Percentiles rank a stretch among this genome's conserved stretches.
Evolutionary conservation across 208 protist genomes (phyloP).

Genomic region (Hexamita inflata): DNA sequence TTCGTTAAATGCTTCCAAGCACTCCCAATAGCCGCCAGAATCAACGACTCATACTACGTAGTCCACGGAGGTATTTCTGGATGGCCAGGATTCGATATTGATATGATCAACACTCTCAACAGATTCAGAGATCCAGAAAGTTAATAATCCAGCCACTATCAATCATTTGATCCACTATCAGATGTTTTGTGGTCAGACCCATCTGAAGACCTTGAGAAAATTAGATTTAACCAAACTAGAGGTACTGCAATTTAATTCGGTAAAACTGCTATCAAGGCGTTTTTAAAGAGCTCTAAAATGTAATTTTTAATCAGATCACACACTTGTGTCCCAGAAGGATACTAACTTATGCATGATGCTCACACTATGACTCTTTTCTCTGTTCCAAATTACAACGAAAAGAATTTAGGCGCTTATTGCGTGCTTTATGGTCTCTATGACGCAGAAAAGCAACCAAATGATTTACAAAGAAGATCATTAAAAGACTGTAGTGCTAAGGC

Average conservation of each 20-base stretch:
- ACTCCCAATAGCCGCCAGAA: background rate
- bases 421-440: slow-evolving; percentile 24
- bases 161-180: slow-evolving; percentile 8
- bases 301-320: slow-evolving; percentile 26
- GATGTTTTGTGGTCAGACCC: slow-evolving; percentile 29
- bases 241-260: slow-evolving; percentile 12
- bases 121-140: slow-evolving; percentile 25
- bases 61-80: slow-evolving; percentile 10
- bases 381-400: slow-evolving; percentile 26
- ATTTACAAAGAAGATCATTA: background rate
- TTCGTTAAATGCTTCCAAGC: background rate
- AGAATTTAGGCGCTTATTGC: slow-evolving; percentile 5
- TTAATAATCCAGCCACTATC: background rate
- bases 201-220: background rate
- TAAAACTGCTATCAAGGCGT: background rate
- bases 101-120: background rate
- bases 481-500: background rate
- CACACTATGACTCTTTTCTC: slow-evolving; percentile 25
- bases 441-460: background rate
- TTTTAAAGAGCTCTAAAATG: background rate
- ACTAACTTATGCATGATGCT: background rate
- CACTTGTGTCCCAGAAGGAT: slow-evolving; percentile 20
- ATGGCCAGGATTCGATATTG: slow-evolving; percentile 9
- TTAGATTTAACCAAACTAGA: background rate
- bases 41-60: slow-evolving; percentile 1